Percentiles rank a stretch among this genome's conserved stretches.
Evolutionary conservation across 129 eudicot genomes (phyloP).

Genomic region (Flaveria bidentis): DNA sequence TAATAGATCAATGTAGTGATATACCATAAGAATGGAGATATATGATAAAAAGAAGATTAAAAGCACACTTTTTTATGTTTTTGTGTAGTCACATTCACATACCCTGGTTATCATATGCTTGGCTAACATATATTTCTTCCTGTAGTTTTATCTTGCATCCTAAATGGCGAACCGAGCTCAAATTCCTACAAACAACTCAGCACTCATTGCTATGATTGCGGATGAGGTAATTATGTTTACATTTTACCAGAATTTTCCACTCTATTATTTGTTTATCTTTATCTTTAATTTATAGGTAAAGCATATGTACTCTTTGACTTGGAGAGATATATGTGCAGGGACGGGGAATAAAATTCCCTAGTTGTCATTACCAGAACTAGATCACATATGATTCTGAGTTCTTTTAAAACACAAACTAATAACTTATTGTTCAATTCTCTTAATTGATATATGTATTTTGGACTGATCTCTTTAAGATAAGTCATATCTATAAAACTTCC

Average conservation of each 20-base stretch:
- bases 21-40: neutral
- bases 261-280: neutral
- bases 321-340: neutral
- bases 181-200: slow-evolving; percentile 57
- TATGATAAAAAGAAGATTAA: neutral
- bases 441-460: neutral
- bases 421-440: neutral
- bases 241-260: neutral
- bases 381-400: neutral
- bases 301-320: slow-evolving; percentile 10
- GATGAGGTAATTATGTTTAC: slow-evolving; percentile 57
- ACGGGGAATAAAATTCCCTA: neutral
- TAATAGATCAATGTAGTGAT: neutral
- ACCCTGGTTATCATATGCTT: neutral
- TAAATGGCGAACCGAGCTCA: slow-evolving; percentile 62
- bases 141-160: slow-evolving; percentile 24
- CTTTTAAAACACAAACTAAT: neutral
- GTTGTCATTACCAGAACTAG: neutral
- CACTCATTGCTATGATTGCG: slow-evolving; percentile 85
- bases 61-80: neutral
- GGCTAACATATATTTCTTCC: slow-evolving; percentile 15
- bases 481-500: neutral
- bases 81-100: neutral
- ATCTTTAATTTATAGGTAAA: neutral
- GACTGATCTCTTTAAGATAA: slow-evolving; percentile 3